A percentile compares a stretch with the other conserved stretches of the same genome.
Evolutionary conservation across 306 rosid genomes (phyloP).

Genomic region (Hylodesmum podocarpum): DNA sequence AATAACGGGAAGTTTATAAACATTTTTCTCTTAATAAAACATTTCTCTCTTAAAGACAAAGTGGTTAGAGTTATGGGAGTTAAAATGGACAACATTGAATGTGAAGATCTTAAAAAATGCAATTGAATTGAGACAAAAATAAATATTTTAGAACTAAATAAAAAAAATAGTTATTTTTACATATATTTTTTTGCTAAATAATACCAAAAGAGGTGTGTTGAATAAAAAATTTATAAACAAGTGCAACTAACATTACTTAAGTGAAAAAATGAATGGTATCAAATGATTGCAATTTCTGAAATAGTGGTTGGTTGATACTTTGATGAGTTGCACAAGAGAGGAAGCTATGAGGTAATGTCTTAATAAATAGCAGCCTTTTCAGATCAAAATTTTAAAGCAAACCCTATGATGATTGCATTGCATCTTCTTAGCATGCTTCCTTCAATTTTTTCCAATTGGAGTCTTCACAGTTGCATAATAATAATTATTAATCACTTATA

Average conservation of each 20-base stretch:
- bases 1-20: too few species aligned
- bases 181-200: neutral
- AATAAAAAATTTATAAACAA: neutral
- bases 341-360: slow-evolving; percentile 28
- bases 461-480: neutral
- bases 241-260: neutral
- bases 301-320: slow-evolving; percentile 11
- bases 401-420: slow-evolving; percentile 38
- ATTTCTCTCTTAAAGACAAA: too few species aligned
- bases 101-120: too few species aligned
- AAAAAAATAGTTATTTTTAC: neutral
- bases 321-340: slow-evolving; percentile 34
- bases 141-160: neutral
- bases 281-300: slow-evolving; percentile 17
- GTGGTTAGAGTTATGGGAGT: too few species aligned
- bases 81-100: too few species aligned
- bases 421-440: slow-evolving; percentile 60
- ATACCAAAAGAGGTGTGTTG: neutral
- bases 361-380: slow-evolving; percentile 37
- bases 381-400: slow-evolving; percentile 37
- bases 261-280: neutral
- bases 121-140: too few species aligned
- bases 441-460: slow-evolving; percentile 20
- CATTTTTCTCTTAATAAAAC: too few species aligned
- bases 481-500: neutral